These are phyloP conservation scores for Starmerella riodocensis DNA, from an alignment of 805 yeast genomes.

Conservation along the genomic window DNA sequence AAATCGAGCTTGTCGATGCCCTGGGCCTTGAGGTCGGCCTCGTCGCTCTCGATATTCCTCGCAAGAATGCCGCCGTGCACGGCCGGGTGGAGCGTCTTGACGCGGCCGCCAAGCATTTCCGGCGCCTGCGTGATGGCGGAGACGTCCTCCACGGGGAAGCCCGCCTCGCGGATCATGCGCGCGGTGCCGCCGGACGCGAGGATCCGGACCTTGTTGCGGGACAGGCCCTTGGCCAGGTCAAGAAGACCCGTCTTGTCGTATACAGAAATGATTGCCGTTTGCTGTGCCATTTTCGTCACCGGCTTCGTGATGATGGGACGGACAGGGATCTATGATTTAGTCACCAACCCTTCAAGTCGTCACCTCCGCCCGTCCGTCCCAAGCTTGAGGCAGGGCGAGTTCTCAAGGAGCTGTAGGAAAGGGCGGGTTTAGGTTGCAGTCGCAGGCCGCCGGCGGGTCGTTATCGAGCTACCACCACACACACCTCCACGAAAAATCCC, in stretches of 20 bases:
- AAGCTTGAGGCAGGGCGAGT: too few species aligned
- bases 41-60: conserved; percentile 81
- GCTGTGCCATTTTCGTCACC: background rate
- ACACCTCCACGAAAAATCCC: too few species aligned
- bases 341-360: too few species aligned
- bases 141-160: conserved; percentile 95
- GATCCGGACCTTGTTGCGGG: conserved; percentile 75
- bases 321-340: too few species aligned
- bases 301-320: too few species aligned
- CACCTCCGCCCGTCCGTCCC: too few species aligned
- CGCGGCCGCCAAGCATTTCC: conserved; percentile 97
- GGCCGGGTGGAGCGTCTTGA: conserved; percentile 96
- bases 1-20: conserved; percentile 91
- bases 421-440: too few species aligned
- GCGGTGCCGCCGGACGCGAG: conserved; percentile 98
- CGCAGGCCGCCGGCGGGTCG: too few species aligned
- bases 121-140: conserved; percentile 94
- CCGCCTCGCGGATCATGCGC: conserved; percentile 84
- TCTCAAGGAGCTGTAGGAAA: too few species aligned
- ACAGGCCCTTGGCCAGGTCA: conserved; percentile 91
- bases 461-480: too few species aligned
- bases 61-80: conserved; percentile 93
- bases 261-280: conserved; percentile 92
- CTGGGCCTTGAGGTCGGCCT: conserved; percentile 73
- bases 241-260: conserved; percentile 94